Evolutionary conservation across 305 asterid genomes (phyloP).

Genomic region (Rubia peregrina): DNA sequence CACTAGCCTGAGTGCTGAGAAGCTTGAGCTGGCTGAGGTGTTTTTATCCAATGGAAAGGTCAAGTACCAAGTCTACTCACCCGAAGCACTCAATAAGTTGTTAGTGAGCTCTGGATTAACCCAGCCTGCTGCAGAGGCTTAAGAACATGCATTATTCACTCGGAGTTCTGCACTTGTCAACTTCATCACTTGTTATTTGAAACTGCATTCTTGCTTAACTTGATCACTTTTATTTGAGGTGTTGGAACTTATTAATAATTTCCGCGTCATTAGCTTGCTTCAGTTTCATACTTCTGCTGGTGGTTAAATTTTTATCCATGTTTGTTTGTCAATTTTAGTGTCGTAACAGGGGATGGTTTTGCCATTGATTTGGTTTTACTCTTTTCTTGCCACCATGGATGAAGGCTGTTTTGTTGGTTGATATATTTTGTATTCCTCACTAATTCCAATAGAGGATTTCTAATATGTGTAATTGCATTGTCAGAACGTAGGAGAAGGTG

Average conservation of each 20-base stretch:
- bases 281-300: background rate
- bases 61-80: conserved; percentile 33
- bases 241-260: background rate
- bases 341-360: background rate
- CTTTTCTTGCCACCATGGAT: background rate
- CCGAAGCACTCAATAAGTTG: conserved; percentile 24
- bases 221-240: background rate
- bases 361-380: background rate
- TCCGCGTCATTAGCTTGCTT: background rate
- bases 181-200: conserved; percentile 6
- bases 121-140: conserved; percentile 30
- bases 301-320: background rate
- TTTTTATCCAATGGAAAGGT: conserved; percentile 26
- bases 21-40: conserved; percentile 39
- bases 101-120: conserved; percentile 27
- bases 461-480: too few species aligned
- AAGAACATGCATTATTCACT: conserved; percentile 3
- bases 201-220: conserved; percentile 7
- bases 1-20: conserved; percentile 38
- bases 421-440: too few species aligned
- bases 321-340: background rate
- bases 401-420: background rate
- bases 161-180: background rate
- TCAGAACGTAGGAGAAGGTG: too few species aligned
- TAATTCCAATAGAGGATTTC: background rate